Base-by-base conservation (phyloP, 371 early-diverging fungal species). In the Mortierella sp. region DNA sequence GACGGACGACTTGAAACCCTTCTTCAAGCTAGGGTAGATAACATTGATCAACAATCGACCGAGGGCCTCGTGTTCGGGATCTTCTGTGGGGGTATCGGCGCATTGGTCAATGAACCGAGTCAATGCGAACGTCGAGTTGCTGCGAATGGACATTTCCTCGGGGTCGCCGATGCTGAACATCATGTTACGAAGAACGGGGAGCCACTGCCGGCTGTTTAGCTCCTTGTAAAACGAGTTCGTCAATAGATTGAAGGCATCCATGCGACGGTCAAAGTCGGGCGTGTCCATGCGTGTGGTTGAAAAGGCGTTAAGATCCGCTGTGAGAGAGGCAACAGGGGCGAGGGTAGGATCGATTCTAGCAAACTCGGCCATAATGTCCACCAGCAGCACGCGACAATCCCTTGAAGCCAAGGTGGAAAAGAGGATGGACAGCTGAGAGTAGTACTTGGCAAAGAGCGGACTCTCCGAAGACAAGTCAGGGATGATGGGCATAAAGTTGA, bases 111-210 rank as follows among this genome's bases (percentile, higher is more conserved):
- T 81, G 65, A 91, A 96, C 28, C 83, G 83, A 0, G 71, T 65
- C 49, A 97, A 56, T 12, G 90, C 92, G 71, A 86, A 89, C 0
- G 92, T 81, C 3, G 97, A 90, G 67, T 88, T 91, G 53, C 92
- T 90, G 49, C 98, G 91, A 27, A 95, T 88, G 0, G 96, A 90
- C 84, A 92, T 88, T 79, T 98, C 98, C 48, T 92, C 92, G 7
- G 80, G 73, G 56, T 96, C 93, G 47, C 91, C 91, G 67, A 95
- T 86, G 60, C 81, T 90, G 72, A 84, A 90, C 17, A 94, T 59
- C 57, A 95, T 83, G 71, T 95, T 96, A 71, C 95, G 88, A n/a
- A 98, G 80, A 12, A 98, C 63, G 8, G 99, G 97, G 0, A 92
- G 79, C 97, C 98, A 97, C 60, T 95, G 93, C 22, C 82, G 80